Conservation (phyloP, 2,329 filamentous ascomycete species). For the Fusarium caatingaense region DNA sequence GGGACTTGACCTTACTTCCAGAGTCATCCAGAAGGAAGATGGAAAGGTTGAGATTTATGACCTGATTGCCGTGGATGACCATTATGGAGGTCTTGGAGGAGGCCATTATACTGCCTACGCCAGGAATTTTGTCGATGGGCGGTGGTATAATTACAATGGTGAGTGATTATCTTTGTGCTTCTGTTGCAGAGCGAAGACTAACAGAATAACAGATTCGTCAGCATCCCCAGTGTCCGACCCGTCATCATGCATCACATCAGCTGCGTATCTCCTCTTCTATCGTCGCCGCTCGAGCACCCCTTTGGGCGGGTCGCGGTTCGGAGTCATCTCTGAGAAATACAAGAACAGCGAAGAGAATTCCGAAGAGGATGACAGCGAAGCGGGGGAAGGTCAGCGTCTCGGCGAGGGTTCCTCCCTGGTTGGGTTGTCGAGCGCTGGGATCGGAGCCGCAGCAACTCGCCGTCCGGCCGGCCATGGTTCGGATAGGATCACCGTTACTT, state of each 20-base stretch:
- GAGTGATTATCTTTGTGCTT: conserved; percentile 50
- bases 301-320: conserved; percentile 82
- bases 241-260: conserved; percentile 73
- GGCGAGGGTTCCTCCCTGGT: conserved; percentile 83
- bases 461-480: conserved; percentile 69
- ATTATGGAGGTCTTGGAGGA: conserved; percentile 91
- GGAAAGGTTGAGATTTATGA: conserved; percentile 90
- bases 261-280: conserved; percentile 96
- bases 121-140: conserved; percentile 87
- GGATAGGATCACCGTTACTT: conserved; percentile 54
- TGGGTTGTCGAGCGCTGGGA: conserved; percentile 92
- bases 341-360: conserved; percentile 62
- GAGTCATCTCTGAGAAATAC: conserved; percentile 74
- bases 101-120: conserved; percentile 97
- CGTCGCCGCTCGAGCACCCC: conserved; percentile 81
- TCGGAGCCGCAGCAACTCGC: conserved; percentile 80
- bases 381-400: conserved; percentile 90
- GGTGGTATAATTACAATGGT: conserved; percentile 99
- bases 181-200: conserved; percentile 49
- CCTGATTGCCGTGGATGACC: conserved; percentile 94
- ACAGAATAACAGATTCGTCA: conserved; percentile 73
- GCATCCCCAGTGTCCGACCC: conserved; percentile 72
- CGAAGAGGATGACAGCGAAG: conserved; percentile 58
- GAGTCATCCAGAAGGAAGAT: conserved; percentile 82
- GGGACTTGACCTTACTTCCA: conserved; percentile 81